Percentiles rank a stretch among this genome's conserved stretches.
These are phyloP conservation scores for Camillea tinctor DNA, from an alignment of 2,329 filamentous ascomycete species.

Conservation along the genomic window DNA sequence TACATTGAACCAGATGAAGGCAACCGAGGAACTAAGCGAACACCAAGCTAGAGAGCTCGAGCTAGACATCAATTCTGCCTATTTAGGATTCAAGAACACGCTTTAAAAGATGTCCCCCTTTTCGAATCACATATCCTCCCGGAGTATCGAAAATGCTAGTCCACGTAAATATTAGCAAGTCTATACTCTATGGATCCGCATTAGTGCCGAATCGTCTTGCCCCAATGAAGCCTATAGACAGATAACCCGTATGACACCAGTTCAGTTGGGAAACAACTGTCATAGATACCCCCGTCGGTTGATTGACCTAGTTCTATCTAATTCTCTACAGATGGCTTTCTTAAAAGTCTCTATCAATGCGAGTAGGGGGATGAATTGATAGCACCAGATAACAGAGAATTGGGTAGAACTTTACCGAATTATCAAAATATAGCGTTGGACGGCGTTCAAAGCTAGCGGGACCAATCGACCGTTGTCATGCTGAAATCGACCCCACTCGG, in stretches of 20 bases:
- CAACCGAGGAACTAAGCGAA: constrained; percentile 84
- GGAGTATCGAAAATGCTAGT: too few species aligned
- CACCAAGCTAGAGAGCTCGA: constrained; percentile 86
- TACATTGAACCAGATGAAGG: constrained; percentile 95
- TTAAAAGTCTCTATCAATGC: not conserved
- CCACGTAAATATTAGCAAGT: not conserved
- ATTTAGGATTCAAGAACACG: constrained; percentile 86
- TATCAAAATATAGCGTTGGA: not conserved
- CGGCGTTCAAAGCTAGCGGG: not conserved
- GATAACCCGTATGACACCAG: not conserved
- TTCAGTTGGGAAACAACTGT: too few species aligned
- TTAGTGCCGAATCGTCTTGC: too few species aligned
- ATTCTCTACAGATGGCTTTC: too few species aligned
- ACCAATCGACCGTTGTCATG: not conserved
- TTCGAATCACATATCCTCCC: too few species aligned
- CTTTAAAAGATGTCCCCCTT: constrained; percentile 39
- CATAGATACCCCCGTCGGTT: too few species aligned
- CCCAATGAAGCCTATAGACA: too few species aligned
- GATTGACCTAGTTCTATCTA: too few species aligned
- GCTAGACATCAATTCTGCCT: constrained; percentile 91
- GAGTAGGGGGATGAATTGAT: not conserved
- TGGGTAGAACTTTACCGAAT: not conserved
- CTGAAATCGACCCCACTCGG: not conserved
- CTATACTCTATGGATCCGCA: not conserved
- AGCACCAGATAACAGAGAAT: not conserved